A percentile compares a stretch with the other conserved stretches of the same genome.
Evolutionary conservation across 2,329 filamentous ascomycete species (phyloP).

Genomic region (Truncatella angustata): DNA sequence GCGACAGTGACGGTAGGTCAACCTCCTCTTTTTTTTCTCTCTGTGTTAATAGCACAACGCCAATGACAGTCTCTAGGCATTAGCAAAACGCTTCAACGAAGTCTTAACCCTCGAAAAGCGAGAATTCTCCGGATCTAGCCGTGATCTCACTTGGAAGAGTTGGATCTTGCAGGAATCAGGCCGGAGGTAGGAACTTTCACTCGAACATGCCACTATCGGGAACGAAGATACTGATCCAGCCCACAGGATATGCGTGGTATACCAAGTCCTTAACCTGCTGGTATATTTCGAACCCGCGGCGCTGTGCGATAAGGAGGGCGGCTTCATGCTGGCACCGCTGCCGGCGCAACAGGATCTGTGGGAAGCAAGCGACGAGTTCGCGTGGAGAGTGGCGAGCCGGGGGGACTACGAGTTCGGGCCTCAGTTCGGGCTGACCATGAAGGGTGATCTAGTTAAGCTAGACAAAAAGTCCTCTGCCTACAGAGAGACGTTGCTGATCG

Average conservation of each 20-base stretch:
- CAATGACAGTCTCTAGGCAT: conserved; percentile 1
- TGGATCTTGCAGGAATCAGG: conserved; percentile 41
- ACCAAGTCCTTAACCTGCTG: conserved; percentile 38
- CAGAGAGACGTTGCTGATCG: background rate
- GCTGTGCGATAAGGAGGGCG: conserved; percentile 31
- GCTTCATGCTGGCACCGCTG: conserved; percentile 39
- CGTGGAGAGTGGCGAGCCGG: conserved; percentile 33
- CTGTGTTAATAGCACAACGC: conserved; percentile 3
- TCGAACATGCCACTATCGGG: too few relatives aligned
- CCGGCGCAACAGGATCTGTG: conserved; percentile 40
- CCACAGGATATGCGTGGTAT: conserved; percentile 36
- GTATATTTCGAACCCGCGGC: conserved; percentile 39
- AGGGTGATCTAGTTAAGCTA: conserved; percentile 31
- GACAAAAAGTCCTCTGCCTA: conserved; percentile 14
- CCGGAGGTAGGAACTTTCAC: conserved; percentile 25
- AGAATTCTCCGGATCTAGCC: background rate
- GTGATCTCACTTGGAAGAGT: conserved; percentile 31
- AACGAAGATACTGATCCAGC: conserved; percentile 11
- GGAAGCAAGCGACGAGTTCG: conserved; percentile 35
- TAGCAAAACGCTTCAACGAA: background rate
- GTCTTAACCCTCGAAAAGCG: background rate
- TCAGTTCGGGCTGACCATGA: conserved; percentile 28
- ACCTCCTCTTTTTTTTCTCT: conserved; percentile 4
- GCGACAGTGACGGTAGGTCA: conserved; percentile 31
- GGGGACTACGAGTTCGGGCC: conserved; percentile 18